Base-by-base conservation (phyloP, 257 asterid species). In the Phtheirospermum japonicum region DNA sequence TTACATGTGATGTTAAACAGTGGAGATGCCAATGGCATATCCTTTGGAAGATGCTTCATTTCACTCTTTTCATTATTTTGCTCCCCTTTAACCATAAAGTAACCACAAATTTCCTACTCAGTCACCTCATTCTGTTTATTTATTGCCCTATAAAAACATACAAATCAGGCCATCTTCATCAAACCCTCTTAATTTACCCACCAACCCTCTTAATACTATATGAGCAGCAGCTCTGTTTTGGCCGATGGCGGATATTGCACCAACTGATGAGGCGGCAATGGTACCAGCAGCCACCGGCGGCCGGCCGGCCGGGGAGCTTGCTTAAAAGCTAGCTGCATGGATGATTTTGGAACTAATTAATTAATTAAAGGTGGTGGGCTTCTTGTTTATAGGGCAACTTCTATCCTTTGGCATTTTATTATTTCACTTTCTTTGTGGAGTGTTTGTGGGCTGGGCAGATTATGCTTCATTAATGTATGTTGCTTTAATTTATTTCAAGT, bases 381-480 rank as follows among this genome's bases (percentile, higher is more conserved):
- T 50, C 16, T 66, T 60, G 39, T 64, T 55, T 26, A 61, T 68
- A 84, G 95, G 95, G 93, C 95, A 87, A 87, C 94, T 85, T 83
- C 81, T 65, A 84, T 87, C 90, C 95, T 87, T 87, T 85, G 95
- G 90, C 95, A 87, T 79, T 65, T 71, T 78, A 14, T n/a, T 0
- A 5, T 39, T 45, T 57, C 51, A 33, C 10, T 31, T 60, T 51
- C 37, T 13, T 2, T 45, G 1, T 45, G 51, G 51, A 2, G 18
- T 9, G n/a, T 3, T 13, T n/a, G n/a, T n/a, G n/a, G n/a, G n/a
- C n/a, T n/a, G n/a, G n/a, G n/a, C 6, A 13, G 14, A 11, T 42
- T 4, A 5, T 4, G 18, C 51, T 13, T 12, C 7, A 45, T 1
- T 13, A 45, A 0, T 14, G 33, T 71, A 16, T 10, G 42, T 74